Conservation (phyloP, 306 rosid species). For the Cucurbita moschata region DNA sequence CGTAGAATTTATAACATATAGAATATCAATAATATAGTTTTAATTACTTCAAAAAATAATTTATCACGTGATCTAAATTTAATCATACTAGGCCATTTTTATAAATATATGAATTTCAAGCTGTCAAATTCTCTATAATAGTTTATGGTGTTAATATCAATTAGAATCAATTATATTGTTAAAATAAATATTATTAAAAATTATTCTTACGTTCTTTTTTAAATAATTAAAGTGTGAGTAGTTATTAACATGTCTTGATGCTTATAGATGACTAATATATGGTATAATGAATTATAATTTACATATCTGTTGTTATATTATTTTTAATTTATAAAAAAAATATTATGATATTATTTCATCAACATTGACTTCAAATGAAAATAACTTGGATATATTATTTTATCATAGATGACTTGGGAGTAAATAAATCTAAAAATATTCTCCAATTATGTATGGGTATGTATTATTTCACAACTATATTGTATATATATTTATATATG, state of each 20-base stretch:
- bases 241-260: not conserved
- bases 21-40: not conserved
- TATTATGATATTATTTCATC: not conserved
- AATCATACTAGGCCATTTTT: too few species aligned
- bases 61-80: too few species aligned
- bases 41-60: not conserved
- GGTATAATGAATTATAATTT: not conserved
- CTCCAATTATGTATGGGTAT: too few species aligned
- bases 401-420: not conserved
- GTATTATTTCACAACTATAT: too few species aligned
- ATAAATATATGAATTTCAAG: too few species aligned
- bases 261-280: not conserved
- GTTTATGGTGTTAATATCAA: too few species aligned
- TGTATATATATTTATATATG: too few species aligned
- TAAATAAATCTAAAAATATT: not conserved
- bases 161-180: too few species aligned
- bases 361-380: not conserved
- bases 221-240: not conserved
- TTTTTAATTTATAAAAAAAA: not conserved
- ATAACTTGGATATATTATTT: not conserved
- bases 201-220: not conserved
- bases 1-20: not conserved
- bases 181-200: not conserved
- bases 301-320: not conserved
- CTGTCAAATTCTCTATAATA: too few species aligned